These are phyloP conservation scores for Cymbidium sinense DNA, from an alignment of 106 monocot species.

Conservation along the genomic window DNA sequence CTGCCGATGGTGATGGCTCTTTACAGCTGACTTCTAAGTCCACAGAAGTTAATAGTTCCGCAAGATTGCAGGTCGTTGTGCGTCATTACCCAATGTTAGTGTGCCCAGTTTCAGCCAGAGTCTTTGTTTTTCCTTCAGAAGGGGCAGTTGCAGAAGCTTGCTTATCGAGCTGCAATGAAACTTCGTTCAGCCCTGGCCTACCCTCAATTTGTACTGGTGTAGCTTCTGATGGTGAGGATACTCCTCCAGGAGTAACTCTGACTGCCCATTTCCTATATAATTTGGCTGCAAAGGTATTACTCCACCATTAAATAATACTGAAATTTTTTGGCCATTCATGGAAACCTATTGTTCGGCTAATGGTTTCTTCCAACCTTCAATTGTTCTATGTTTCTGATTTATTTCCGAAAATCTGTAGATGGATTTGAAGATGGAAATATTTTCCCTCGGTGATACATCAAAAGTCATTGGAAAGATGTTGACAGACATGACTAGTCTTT, in stretches of 20 bases:
- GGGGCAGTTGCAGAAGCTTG: constrained; percentile 69
- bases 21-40: constrained; percentile 16
- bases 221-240: constrained; percentile 66
- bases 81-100: constrained; percentile 79
- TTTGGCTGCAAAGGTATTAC: constrained; percentile 63
- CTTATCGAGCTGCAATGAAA: constrained; percentile 59
- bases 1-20: constrained; percentile 19
- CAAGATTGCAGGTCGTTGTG: constrained; percentile 50
- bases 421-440: constrained; percentile 97
- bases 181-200: constrained; percentile 83
- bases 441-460: constrained; percentile 86
- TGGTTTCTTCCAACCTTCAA: background rate
- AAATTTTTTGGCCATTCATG: background rate
- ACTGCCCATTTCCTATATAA: constrained; percentile 94
- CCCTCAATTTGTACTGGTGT: constrained; percentile 64
- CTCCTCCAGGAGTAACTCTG: constrained; percentile 76
- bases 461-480: constrained; percentile 83
- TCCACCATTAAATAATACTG: too few relatives aligned
- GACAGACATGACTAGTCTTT: constrained; percentile 96
- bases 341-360: background rate
- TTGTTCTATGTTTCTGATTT: background rate
- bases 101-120: constrained; percentile 70
- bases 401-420: constrained; percentile 41
- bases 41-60: constrained; percentile 12
- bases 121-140: constrained; percentile 87